Percentiles rank a stretch among this genome's conserved stretches.
phyloP scores from a whole-genome alignment of 495 filamentous ascomycete genomes.

The Amorphotheca resinae region DNA sequence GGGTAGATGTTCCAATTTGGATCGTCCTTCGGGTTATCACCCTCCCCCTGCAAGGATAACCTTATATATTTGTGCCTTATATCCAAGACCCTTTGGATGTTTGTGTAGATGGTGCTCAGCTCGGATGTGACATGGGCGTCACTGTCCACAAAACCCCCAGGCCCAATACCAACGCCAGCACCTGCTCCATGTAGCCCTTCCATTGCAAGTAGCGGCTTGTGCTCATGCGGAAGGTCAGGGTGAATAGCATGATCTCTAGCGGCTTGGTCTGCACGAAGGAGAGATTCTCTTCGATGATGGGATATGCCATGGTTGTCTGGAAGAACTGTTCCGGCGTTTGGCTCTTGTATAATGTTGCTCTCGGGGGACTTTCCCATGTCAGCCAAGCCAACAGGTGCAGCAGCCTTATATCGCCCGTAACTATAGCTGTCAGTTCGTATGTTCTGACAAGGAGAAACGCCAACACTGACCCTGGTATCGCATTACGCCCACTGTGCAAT shows the following conservation, averaged over 20 bases:
- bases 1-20: constrained; percentile 83
- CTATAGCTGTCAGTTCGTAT: constrained; percentile 5
- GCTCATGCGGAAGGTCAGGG: constrained; percentile 34
- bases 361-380: constrained; percentile 20
- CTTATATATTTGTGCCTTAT: constrained; percentile 80
- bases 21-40: constrained; percentile 78
- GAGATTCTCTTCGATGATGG: constrained; percentile 21
- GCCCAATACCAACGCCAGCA: constrained; percentile 35
- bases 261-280: constrained; percentile 31
- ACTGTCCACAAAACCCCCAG: constrained; percentile 34
- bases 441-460: background rate
- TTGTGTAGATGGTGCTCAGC: constrained; percentile 70
- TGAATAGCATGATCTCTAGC: constrained; percentile 33
- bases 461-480: constrained; percentile 7
- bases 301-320: constrained; percentile 1
- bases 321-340: constrained; percentile 13
- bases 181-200: constrained; percentile 40
- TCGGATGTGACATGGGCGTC: constrained; percentile 69
- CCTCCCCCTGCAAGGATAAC: constrained; percentile 67
- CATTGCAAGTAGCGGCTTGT: constrained; percentile 30
- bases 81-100: constrained; percentile 72
- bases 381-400: constrained; percentile 22
- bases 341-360: constrained; percentile 21
- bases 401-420: constrained; percentile 17
- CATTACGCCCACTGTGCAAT: constrained; percentile 21